Percentiles rank a stretch among this genome's conserved stretches.
Evolutionary conservation across 257 asterid species (phyloP).

Genomic region (Fraxinus americana): DNA sequence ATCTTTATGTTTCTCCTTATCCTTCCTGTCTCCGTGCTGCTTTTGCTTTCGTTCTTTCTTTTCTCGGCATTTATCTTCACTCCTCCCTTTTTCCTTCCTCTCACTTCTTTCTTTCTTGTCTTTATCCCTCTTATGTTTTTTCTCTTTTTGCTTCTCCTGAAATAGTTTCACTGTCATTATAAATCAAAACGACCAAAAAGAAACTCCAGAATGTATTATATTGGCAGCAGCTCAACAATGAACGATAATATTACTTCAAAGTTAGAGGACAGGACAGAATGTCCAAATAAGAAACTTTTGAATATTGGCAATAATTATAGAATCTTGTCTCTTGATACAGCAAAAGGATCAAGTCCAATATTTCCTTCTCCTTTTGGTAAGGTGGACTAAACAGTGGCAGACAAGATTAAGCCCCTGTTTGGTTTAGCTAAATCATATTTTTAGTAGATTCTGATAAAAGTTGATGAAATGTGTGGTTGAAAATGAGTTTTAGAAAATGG

Average conservation of each 20-base stretch:
- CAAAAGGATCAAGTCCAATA: background rate
- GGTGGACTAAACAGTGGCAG: too few species aligned
- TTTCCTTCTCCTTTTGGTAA: too few species aligned
- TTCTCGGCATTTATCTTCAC: constrained; percentile 47
- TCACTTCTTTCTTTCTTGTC: constrained; percentile 53
- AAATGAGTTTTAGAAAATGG: too few species aligned
- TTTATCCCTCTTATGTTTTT: constrained; percentile 57
- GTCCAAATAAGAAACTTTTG: background rate
- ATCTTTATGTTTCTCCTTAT: constrained; percentile 41
- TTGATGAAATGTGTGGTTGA: too few species aligned
- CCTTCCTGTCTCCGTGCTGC: constrained; percentile 52
- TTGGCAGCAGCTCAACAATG: background rate
- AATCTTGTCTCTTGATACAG: background rate
- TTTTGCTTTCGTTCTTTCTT: constrained; percentile 54
- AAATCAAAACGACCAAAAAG: background rate
- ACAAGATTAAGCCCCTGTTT: too few species aligned
- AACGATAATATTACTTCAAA: background rate
- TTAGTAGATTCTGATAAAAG: too few species aligned
- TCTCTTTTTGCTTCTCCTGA: constrained; percentile 54
- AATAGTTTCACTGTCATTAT: background rate
- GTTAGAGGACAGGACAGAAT: background rate
- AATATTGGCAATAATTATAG: background rate
- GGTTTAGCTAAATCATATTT: too few species aligned
- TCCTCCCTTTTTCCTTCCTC: constrained; percentile 48
- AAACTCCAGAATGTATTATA: background rate